These are phyloP conservation scores for Wickerhamiella musiphila DNA, from an alignment of 805 yeast species.

Conservation along the genomic window DNA sequence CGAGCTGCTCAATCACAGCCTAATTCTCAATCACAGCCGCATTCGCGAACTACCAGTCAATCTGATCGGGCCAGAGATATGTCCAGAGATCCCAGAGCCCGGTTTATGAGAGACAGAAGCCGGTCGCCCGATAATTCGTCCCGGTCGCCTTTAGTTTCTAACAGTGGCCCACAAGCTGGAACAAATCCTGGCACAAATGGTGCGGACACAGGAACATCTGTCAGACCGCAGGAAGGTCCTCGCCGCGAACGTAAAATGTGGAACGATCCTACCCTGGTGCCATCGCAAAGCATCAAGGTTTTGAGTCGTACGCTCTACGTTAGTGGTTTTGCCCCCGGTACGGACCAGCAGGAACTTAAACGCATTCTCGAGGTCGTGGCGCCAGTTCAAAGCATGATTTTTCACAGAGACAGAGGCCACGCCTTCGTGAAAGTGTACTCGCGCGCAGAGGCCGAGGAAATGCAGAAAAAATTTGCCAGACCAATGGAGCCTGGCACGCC, in stretches of 20 bases:
- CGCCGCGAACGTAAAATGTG: slow-evolving; percentile 41
- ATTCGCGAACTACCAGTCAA: too few relatives aligned
- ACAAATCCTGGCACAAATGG: too few relatives aligned
- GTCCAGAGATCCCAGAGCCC: too few relatives aligned
- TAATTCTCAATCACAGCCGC: too few relatives aligned
- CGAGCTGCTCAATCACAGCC: too few relatives aligned
- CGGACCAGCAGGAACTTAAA: slow-evolving; percentile 60
- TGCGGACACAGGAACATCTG: too few relatives aligned
- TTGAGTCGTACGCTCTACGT: slow-evolving; percentile 79
- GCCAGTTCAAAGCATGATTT: slow-evolving; percentile 77
- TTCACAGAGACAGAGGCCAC: slow-evolving; percentile 79
- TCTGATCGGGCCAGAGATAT: too few relatives aligned
- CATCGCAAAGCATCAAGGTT: slow-evolving; percentile 67
- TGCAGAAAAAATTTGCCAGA: slow-evolving; percentile 37
- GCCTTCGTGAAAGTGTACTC: slow-evolving; percentile 92
- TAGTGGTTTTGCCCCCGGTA: slow-evolving; percentile 77
- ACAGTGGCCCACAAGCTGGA: too few relatives aligned
- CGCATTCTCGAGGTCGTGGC: slow-evolving; percentile 67
- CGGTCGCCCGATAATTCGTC: too few relatives aligned
- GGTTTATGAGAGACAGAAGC: too few relatives aligned
- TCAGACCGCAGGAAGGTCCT: background rate
- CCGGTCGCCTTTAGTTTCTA: too few relatives aligned
- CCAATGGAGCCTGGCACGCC: slow-evolving; percentile 45
- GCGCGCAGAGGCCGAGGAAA: slow-evolving; percentile 77
- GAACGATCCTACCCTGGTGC: slow-evolving; percentile 44